These are phyloP conservation scores for Umbelopsis sp. DNA, from an alignment of 192 early-diverging fungal genomes.

Conservation along the genomic window DNA sequence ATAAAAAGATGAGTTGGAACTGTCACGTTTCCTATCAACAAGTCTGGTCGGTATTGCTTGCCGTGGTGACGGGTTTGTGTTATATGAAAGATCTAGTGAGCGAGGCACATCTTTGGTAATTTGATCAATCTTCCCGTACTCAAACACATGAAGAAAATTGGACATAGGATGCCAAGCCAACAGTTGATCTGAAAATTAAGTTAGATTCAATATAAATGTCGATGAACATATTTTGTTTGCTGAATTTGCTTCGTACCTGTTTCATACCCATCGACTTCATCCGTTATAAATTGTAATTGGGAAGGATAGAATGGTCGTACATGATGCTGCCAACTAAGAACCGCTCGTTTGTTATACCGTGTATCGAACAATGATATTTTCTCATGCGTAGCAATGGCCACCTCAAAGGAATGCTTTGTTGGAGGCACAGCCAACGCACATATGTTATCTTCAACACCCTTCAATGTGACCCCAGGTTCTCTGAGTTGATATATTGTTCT, in stretches of 20 bases:
- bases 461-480: background rate
- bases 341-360: background rate
- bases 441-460: background rate
- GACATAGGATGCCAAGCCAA: background rate
- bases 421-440: slow-evolving; percentile 1
- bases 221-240: background rate
- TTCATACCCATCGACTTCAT: background rate
- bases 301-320: background rate
- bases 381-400: background rate
- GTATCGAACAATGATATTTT: background rate
- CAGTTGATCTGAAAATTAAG: background rate
- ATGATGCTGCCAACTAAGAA: background rate
- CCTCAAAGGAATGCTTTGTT: background rate
- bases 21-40: background rate
- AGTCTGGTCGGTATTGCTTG: background rate
- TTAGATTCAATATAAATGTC: background rate
- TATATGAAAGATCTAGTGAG: background rate
- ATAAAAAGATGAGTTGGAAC: background rate
- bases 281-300: background rate
- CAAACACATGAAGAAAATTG: background rate
- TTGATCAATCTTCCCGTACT: background rate
- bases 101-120: background rate
- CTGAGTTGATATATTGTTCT: background rate
- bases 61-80: background rate
- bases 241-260: background rate